Evolutionary conservation across 345 rosid genomes (phyloP).

Genomic region (Trapa incisa): DNA sequence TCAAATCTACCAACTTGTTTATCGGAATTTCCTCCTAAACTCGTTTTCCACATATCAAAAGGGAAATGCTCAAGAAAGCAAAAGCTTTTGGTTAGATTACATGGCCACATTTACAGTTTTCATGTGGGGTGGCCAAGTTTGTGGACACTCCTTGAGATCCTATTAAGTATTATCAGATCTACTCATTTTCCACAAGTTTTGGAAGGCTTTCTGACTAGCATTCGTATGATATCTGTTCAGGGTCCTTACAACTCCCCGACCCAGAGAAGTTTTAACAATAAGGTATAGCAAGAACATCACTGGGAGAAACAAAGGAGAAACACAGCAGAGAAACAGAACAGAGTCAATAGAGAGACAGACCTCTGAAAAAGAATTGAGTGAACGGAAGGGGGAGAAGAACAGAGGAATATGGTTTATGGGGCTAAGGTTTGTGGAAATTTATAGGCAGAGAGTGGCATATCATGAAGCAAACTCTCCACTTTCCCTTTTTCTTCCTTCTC

Average conservation of each 20-base stretch:
- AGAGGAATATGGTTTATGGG: background rate
- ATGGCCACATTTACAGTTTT: background rate
- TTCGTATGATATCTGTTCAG: background rate
- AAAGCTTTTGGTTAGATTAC: background rate
- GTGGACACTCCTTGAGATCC: no score
- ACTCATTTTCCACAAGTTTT: no score
- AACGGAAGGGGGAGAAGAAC: background rate
- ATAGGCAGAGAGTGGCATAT: background rate
- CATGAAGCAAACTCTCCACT: background rate
- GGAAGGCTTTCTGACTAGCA: background rate
- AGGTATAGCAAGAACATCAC: background rate
- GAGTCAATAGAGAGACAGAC: background rate
- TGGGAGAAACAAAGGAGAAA: background rate
- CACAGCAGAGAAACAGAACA: background rate
- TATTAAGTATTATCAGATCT: no score
- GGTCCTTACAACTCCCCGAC: background rate
- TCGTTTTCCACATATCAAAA: no score
- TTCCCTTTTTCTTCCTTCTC: no score
- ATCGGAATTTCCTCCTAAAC: no score
- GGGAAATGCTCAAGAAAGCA: background rate
- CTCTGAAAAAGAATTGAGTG: background rate
- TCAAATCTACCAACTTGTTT: constrained; percentile 15
- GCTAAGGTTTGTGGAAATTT: background rate
- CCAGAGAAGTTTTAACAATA: background rate
- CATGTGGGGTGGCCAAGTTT: no score